A percentile compares a stretch with the other conserved stretches of the same genome.
These are phyloP conservation scores for Hyparrhenia diplandra DNA, from an alignment of 176 grass and related monocot species.

Conservation along the genomic window DNA sequence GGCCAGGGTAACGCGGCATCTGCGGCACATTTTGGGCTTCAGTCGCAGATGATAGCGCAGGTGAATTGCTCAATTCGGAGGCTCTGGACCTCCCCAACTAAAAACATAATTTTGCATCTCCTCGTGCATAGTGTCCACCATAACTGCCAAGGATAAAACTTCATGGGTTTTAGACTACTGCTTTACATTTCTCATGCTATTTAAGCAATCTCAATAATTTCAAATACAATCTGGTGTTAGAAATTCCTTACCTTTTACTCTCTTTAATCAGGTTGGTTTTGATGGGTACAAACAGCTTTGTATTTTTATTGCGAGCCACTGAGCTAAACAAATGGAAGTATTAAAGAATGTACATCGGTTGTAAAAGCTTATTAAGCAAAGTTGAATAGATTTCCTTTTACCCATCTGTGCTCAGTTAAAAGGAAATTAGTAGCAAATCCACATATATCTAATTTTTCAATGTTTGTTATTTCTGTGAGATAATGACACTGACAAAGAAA, in stretches of 20 bases:
- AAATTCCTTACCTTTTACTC: neutral
- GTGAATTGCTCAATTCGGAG: slow-evolving; percentile 66
- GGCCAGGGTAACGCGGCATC: slow-evolving; percentile 52
- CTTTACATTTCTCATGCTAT: neutral
- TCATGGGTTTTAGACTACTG: neutral
- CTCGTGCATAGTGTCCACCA: no score
- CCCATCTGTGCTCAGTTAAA: neutral
- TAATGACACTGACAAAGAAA: neutral
- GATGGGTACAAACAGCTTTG: neutral
- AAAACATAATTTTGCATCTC: no score
- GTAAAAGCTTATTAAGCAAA: neutral
- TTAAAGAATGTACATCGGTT: neutral
- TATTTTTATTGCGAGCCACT: neutral
- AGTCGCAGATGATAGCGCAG: slow-evolving; percentile 81
- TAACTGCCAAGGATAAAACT: neutral
- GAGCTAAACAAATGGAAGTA: neutral
- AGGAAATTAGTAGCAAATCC: neutral
- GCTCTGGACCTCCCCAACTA: no score
- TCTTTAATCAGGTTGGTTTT: neutral
- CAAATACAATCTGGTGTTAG: neutral
- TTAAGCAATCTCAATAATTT: neutral
- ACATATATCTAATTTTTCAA: neutral
- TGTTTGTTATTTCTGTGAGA: neutral
- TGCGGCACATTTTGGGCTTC: slow-evolving; percentile 65
- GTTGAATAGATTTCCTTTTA: neutral